Base-by-base conservation (phyloP, 176 grass and related monocot genomes). In the Thinopyrum elongatum region DNA sequence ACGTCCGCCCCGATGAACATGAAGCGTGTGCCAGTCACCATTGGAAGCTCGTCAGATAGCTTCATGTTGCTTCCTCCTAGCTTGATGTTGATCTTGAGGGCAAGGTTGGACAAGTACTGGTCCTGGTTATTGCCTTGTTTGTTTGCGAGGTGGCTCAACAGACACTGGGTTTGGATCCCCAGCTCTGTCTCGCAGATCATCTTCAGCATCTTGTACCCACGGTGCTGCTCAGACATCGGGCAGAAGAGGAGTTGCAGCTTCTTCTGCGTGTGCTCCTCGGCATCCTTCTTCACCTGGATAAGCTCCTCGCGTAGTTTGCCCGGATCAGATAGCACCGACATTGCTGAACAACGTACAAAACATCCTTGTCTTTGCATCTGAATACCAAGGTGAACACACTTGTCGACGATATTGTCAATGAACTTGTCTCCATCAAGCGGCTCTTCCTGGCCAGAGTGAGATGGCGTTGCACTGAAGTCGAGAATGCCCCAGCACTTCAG, bases 1-100 rank as follows among this genome's bases (percentile, higher is more conserved):
- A 94, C 89, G 10, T 94, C 92, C 4, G 89, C 86, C 19, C 89
- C 92, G 21, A 93, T 91, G 89, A 93, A 76, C 92, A 91, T 93
- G 86, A 86, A 94, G 4, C 74, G 79, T 25, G 5, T 27, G 22
- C 55, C 86, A 16, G 35, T 17, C 21, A 94, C 19, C 53, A 60
- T 83, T 10, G 92, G 92, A 53, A 94, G 74, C 15, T 75, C 6
- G 23, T 80, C 82, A 30, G 12, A 91, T 14, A 94, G 86, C 76
- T 91, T 79, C 8, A 91, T 11, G 30, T 91, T 91, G 70, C 80
- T 91, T 30, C 92, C 92, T 8, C 92, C 92, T 8, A 94, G 82
- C 89, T 94, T 91, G 42, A 73, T 80, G 19, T 94, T 94, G 49
- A 94, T 89, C 89, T 94, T 94, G 25, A 91, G 83, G 9, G 83